Conservation (phyloP, 73 alveolate species). For the Diophrys appendiculata region DNA sequence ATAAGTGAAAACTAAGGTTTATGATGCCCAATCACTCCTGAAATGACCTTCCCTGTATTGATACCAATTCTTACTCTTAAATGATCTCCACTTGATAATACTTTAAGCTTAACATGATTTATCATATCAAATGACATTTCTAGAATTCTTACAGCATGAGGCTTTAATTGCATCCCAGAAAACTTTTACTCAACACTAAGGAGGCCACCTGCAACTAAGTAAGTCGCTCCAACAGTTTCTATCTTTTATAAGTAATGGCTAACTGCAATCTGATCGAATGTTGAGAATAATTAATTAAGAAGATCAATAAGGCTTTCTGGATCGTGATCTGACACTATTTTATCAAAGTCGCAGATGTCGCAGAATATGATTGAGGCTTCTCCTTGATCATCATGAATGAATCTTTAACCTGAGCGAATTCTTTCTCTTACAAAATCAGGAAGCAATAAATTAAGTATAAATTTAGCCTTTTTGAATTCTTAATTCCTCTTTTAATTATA, state of each 20-base stretch:
- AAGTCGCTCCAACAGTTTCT: constrained; percentile 90
- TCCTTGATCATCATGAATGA: constrained; percentile 80
- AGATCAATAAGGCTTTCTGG: constrained; percentile 65
- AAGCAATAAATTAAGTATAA: constrained; percentile 59
- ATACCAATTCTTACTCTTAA: constrained; percentile 92
- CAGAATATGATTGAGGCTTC: constrained; percentile 77
- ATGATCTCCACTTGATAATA: constrained; percentile 70
- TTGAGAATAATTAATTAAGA: constrained; percentile 70
- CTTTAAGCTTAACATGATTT: constrained; percentile 64
- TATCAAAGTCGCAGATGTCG: constrained; percentile 81
- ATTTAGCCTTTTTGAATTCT: constrained; percentile 54
- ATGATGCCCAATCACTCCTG: constrained; percentile 98
- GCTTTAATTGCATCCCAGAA: constrained; percentile 45
- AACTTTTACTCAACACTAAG: constrained; percentile 60
- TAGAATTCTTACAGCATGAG: constrained; percentile 75
- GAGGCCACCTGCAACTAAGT: constrained; percentile 92
- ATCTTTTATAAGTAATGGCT: constrained; percentile 54
- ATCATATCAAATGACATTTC: constrained; percentile 75
- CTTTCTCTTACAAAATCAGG: constrained; percentile 77
- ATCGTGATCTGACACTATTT: constrained; percentile 56
- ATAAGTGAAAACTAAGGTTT: constrained; percentile 97
- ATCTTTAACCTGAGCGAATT: constrained; percentile 68
- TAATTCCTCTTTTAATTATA: constrained; percentile 20
- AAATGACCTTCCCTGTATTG: constrained; percentile 96
- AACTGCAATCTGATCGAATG: constrained; percentile 74